phyloP scores from a whole-genome alignment of 1,284 basidiomycete species.

The Trichosporon coremiiforme region DNA sequence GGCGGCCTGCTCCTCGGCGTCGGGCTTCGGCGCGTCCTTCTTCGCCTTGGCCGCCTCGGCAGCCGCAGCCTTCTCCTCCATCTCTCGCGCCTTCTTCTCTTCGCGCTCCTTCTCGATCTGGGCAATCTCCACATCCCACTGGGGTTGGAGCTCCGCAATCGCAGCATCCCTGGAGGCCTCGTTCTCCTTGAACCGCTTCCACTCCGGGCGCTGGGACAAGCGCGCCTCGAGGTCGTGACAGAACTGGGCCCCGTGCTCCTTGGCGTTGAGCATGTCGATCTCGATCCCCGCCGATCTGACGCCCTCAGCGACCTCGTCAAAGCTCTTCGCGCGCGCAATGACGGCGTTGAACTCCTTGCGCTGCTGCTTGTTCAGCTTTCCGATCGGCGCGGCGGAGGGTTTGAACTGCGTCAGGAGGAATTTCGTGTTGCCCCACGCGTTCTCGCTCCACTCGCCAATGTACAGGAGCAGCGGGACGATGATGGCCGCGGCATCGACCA shows the following conservation, averaged over 20 bases:
- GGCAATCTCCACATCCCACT: slow-evolving; percentile 3
- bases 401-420: slow-evolving; percentile 85
- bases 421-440: slow-evolving; percentile 85
- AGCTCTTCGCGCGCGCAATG: slow-evolving; percentile 68
- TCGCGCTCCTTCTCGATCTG: slow-evolving; percentile 8
- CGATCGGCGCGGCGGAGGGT: slow-evolving; percentile 59
- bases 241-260: slow-evolving; percentile 26
- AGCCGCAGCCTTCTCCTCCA: neutral
- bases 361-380: slow-evolving; percentile 63
- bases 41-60: neutral
- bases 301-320: slow-evolving; percentile 62
- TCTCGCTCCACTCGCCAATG: slow-evolving; percentile 69
- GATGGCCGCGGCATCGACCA: slow-evolving; percentile 69
- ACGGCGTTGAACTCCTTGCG: slow-evolving; percentile 63
- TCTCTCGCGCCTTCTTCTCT: slow-evolving; percentile 12
- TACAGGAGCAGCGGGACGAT: slow-evolving; percentile 74
- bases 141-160: neutral
- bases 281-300: slow-evolving; percentile 32
- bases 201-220: slow-evolving; percentile 24
- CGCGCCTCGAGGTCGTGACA: slow-evolving; percentile 25
- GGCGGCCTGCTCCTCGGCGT: slow-evolving; percentile 3
- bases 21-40: slow-evolving; percentile 12
- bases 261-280: slow-evolving; percentile 55
- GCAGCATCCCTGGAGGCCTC: neutral
- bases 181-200: slow-evolving; percentile 11